Percentiles rank a stretch among this genome's conserved stretches.
phyloP scores from a whole-genome alignment of 176 grass and related monocot species.

The Tuctoria greenei region DNA sequence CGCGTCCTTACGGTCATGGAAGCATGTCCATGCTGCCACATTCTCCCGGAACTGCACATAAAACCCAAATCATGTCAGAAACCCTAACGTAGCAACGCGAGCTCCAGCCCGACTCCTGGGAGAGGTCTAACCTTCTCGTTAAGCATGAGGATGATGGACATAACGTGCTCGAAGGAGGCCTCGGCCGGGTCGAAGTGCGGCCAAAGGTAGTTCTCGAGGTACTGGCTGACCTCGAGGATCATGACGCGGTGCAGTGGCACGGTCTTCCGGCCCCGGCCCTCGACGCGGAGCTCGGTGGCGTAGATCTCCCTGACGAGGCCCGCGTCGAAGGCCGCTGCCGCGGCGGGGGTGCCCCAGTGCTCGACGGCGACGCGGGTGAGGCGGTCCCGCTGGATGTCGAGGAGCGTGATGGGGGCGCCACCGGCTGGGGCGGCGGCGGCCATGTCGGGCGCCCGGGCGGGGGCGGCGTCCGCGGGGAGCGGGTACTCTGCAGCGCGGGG shows the following conservation, averaged over 20 bases:
- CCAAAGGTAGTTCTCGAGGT: constrained; percentile 99
- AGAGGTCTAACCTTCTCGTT: constrained; percentile 73
- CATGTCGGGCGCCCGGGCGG: constrained; percentile 38
- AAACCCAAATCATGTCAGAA: constrained; percentile 37
- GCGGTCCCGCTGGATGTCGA: constrained; percentile 89
- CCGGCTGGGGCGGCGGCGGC: constrained; percentile 36
- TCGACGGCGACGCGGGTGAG: constrained; percentile 68
- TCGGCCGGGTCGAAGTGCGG: constrained; percentile 67
- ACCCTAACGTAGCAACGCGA: constrained; percentile 21
- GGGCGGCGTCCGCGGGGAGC: constrained; percentile 25
- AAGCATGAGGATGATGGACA: constrained; percentile 97
- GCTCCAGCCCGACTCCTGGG: constrained; percentile 3
- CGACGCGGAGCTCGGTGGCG: constrained; percentile 60
- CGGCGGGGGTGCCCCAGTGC: constrained; percentile 59
- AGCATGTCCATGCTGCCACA: constrained; percentile 81
- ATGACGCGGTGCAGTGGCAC: constrained; percentile 91
- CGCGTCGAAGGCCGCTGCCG: constrained; percentile 49
- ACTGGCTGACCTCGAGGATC: constrained; percentile 98
- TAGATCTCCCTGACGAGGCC: constrained; percentile 88
- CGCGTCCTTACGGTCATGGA: constrained; percentile 70
- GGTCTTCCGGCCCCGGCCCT: constrained; percentile 65
- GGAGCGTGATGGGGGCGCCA: constrained; percentile 64
- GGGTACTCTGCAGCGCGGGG: constrained; percentile 89
- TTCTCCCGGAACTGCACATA: constrained; percentile 82
- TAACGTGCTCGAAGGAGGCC: constrained; percentile 84